These are phyloP conservation scores for Scopulariopsis brevicaulis DNA, from an alignment of 2,329 filamentous ascomycete genomes.

Conservation along the genomic window DNA sequence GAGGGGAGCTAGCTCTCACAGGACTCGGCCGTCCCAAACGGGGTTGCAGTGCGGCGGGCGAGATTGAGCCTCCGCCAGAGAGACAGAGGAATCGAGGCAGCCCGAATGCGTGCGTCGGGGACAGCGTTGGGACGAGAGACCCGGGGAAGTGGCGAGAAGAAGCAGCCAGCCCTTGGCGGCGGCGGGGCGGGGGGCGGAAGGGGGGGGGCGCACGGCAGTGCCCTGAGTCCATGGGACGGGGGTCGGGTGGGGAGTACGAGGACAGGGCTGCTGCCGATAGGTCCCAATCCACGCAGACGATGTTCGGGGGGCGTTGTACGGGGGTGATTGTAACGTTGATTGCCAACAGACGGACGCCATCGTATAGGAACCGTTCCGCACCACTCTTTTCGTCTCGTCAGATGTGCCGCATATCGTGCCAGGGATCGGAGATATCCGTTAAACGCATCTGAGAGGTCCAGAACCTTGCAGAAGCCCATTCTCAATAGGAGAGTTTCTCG, in stretches of 20 bases:
- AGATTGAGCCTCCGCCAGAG: slow-evolving; percentile 1
- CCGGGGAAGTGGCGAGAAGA: slow-evolving; percentile 15
- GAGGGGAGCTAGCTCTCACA: not conserved
- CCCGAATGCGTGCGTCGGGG: slow-evolving; percentile 16
- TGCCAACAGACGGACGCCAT: not conserved
- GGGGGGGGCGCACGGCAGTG: slow-evolving; percentile 15
- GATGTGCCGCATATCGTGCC: not conserved
- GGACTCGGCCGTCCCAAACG: not conserved
- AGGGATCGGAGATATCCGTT: not conserved
- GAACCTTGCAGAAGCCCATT: not conserved
- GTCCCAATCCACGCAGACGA: not conserved
- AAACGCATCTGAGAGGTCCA: not conserved
- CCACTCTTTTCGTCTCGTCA: not conserved
- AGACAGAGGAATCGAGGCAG: slow-evolving; percentile 15
- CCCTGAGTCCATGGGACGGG: slow-evolving; percentile 17
- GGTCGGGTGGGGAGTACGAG: slow-evolving; percentile 17
- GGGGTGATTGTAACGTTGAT: not conserved
- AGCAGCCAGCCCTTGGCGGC: slow-evolving; percentile 16
- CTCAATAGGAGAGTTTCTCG: not conserved
- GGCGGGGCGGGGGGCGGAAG: no score
- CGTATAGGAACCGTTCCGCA: not conserved
- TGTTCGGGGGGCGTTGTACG: not conserved
- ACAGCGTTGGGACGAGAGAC: not conserved
- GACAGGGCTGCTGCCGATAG: not conserved
- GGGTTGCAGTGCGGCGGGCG: slow-evolving; percentile 2